Evolutionary conservation across 495 filamentous ascomycete genomes (phyloP).

Genomic region (Aspergillus biplanus): DNA sequence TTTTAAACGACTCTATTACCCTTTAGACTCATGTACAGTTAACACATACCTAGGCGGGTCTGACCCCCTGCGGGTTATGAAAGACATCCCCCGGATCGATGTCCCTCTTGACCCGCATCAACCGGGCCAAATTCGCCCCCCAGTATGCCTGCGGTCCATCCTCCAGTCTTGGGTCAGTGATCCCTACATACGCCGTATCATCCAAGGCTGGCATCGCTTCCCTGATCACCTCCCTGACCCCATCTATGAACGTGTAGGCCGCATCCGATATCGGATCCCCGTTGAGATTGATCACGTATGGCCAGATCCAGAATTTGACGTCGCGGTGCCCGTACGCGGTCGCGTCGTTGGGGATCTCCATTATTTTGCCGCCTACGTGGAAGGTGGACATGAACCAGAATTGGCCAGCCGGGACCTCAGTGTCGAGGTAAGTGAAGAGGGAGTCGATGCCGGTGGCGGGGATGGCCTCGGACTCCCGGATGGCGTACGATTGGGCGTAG

Average conservation of each 20-base stretch:
- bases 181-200: background rate
- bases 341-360: background rate
- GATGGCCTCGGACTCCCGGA: no score
- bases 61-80: background rate
- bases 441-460: no score
- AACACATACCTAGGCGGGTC: no score
- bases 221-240: background rate
- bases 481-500: no score
- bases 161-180: background rate
- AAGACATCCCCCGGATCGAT: background rate
- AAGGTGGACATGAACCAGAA: background rate
- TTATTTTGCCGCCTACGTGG: background rate
- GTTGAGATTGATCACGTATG: background rate
- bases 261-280: background rate
- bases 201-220: background rate
- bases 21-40: no score
- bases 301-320: background rate
- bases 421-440: background rate
- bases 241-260: background rate
- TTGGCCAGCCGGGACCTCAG: background rate
- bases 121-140: background rate
- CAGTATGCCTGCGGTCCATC: background rate
- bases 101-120: background rate
- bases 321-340: background rate
- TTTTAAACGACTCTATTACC: no score